Percentiles rank a stretch among this genome's conserved stretches.
Evolutionary conservation across 192 early-diverging fungal genomes (phyloP).

Genomic region (Umbelopsis sp.): DNA sequence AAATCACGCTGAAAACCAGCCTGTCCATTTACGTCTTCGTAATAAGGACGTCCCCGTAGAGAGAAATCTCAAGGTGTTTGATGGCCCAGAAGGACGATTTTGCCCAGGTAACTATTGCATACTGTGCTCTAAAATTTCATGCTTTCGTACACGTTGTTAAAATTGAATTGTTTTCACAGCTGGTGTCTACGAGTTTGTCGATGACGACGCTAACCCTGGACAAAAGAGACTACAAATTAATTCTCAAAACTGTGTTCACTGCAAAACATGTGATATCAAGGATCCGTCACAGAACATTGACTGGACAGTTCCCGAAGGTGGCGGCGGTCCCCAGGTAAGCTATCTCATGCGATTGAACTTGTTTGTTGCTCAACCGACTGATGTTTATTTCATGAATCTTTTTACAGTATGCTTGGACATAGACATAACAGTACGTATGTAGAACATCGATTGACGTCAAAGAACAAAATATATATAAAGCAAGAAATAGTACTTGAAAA

Average conservation of each 20-base stretch:
- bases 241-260: slow-evolving; percentile 97
- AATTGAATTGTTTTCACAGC: slow-evolving; percentile 51
- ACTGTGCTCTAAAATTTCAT: not conserved
- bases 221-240: slow-evolving; percentile 96
- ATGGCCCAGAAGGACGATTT: slow-evolving; percentile 93
- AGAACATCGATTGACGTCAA: too few species aligned
- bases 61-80: slow-evolving; percentile 83
- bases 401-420: slow-evolving; percentile 16
- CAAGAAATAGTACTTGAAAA: too few species aligned
- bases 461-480: too few species aligned
- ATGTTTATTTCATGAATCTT: not conserved
- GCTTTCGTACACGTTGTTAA: slow-evolving; percentile 1
- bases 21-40: slow-evolving; percentile 84
- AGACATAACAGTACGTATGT: not conserved
- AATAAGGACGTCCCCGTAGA: slow-evolving; percentile 79
- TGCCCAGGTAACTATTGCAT: slow-evolving; percentile 74
- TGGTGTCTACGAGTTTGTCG: slow-evolving; percentile 97
- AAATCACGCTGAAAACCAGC: slow-evolving; percentile 93
- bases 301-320: slow-evolving; percentile 94
- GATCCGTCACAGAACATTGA: slow-evolving; percentile 99
- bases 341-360: not conserved
- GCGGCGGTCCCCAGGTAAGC: slow-evolving; percentile 73
- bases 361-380: not conserved
- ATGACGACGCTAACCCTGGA: slow-evolving; percentile 86
- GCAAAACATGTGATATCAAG: slow-evolving; percentile 99